Percentiles rank a stretch among this genome's conserved stretches.
phyloP scores from a whole-genome alignment of 163 green algal genomes.

The Coccomyxa subellipsoidea region DNA sequence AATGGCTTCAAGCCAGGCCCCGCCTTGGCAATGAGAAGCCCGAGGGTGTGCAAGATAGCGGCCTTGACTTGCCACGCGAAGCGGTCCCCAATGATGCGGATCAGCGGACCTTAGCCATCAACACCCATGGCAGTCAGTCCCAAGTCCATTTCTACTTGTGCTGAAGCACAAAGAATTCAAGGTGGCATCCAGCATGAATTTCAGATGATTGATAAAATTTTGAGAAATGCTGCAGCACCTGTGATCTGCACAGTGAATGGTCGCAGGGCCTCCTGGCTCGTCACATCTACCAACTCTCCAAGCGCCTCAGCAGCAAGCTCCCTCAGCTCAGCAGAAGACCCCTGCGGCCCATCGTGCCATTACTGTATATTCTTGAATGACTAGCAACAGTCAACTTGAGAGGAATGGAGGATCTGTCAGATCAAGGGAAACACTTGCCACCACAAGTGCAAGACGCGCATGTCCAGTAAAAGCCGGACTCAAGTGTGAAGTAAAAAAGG shows the following conservation, averaged over 20 bases:
- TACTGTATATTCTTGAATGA: too few relatives aligned
- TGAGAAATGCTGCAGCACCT: neutral
- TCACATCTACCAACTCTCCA: slow-evolving; percentile 82
- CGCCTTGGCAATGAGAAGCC: slow-evolving; percentile 78
- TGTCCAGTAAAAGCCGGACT: too few relatives aligned
- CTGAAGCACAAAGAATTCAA: neutral
- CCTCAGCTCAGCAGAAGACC: slow-evolving; percentile 67
- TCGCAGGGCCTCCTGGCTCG: slow-evolving; percentile 70
- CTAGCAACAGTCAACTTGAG: too few relatives aligned
- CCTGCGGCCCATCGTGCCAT: slow-evolving; percentile 41
- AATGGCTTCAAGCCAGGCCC: slow-evolving; percentile 90
- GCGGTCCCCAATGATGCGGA: slow-evolving; percentile 91
- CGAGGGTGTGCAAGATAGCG: slow-evolving; percentile 88
- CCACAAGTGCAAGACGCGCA: too few relatives aligned
- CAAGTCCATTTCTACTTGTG: neutral
- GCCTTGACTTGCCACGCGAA: slow-evolving; percentile 76
- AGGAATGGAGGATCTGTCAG: too few relatives aligned
- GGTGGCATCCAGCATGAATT: too few relatives aligned
- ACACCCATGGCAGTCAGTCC: too few relatives aligned
- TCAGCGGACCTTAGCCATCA: slow-evolving; percentile 77
- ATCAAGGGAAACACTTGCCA: too few relatives aligned
- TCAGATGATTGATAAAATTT: too few relatives aligned
- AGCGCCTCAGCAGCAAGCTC: slow-evolving; percentile 88
- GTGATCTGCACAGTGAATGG: slow-evolving; percentile 80
- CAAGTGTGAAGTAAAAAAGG: too few relatives aligned